Percentiles rank a stretch among this genome's conserved stretches.
phyloP scores from a whole-genome alignment of 2,329 filamentous ascomycete genomes.

The Arthroderma sp. region DNA sequence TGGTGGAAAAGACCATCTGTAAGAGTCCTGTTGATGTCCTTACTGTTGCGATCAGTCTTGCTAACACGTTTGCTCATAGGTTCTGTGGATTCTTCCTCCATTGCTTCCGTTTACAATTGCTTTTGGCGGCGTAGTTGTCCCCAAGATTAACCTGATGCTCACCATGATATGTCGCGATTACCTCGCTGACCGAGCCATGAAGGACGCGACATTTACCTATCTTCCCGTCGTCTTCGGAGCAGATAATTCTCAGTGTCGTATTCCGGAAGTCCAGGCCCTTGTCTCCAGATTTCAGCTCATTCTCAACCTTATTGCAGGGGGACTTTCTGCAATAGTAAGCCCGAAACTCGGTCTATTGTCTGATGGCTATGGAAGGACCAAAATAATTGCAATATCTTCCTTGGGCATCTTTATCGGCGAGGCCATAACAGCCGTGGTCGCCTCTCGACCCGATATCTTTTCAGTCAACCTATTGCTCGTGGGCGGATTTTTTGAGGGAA shows the following conservation, averaged over 20 bases:
- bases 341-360: conserved; percentile 76
- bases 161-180: conserved; percentile 73
- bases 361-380: conserved; percentile 71
- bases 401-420: conserved; percentile 63
- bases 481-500: conserved; percentile 64
- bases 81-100: conserved; percentile 71
- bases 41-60: conserved; percentile 1
- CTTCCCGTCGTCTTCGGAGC: conserved; percentile 52
- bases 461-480: conserved; percentile 68
- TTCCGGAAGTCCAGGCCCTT: conserved; percentile 61
- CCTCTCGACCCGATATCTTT: conserved; percentile 57
- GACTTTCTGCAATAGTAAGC: conserved; percentile 65
- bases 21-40: conserved; percentile 14
- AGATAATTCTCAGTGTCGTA: conserved; percentile 67
- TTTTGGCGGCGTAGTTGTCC: conserved; percentile 73
- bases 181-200: conserved; percentile 51
- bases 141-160: conserved; percentile 76
- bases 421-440: conserved; percentile 63
- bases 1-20: conserved; percentile 40
- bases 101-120: conserved; percentile 73
- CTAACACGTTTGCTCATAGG: conserved; percentile 31
- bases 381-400: conserved; percentile 58
- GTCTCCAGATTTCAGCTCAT: conserved; percentile 69
- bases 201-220: conserved; percentile 47
- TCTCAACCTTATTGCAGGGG: conserved; percentile 58